phyloP scores from a whole-genome alignment of 1,284 basidiomycete genomes.

The Amylostereum chailletii region DNA sequence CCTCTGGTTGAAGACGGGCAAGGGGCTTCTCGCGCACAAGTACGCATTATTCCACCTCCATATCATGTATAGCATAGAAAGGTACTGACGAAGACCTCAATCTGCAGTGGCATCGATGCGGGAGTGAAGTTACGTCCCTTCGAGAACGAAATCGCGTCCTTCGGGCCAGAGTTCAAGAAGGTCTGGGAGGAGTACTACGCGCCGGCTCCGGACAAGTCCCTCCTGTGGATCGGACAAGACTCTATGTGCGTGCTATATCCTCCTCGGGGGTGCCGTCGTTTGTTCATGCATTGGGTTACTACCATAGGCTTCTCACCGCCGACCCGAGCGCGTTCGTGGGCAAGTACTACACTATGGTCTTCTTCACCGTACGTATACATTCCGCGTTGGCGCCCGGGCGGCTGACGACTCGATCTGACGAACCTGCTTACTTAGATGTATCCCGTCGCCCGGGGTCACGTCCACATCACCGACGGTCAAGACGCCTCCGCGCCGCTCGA shows the following conservation, averaged over 20 bases:
- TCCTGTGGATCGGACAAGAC: constrained; percentile 26
- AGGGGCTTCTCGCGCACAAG: constrained; percentile 43
- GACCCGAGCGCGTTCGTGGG: constrained; percentile 15
- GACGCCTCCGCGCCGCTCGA: constrained; percentile 26
- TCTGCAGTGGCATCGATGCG: constrained; percentile 30
- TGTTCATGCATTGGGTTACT: no score
- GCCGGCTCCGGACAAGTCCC: constrained; percentile 38
- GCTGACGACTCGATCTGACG: no score
- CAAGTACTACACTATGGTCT: constrained; percentile 25
- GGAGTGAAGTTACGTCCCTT: constrained; percentile 42
- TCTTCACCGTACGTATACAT: constrained; percentile 11
- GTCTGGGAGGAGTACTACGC: constrained; percentile 36
- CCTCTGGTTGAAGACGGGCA: constrained; percentile 35
- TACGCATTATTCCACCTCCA: constrained; percentile 15
- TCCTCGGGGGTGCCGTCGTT: no score
- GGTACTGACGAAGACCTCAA: no score
- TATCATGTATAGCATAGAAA: no score
- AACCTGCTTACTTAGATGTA: constrained; percentile 14
- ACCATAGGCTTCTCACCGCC: no score
- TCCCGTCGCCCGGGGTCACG: constrained; percentile 29
- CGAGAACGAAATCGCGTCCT: constrained; percentile 28
- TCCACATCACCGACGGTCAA: constrained; percentile 32
- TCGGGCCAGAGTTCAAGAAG: constrained; percentile 35
- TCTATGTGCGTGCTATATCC: constrained; percentile 20
- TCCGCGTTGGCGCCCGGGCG: no score